Conservation (phyloP, 768 basidiomycete genomes). For the Scleroderma citrinum region DNA sequence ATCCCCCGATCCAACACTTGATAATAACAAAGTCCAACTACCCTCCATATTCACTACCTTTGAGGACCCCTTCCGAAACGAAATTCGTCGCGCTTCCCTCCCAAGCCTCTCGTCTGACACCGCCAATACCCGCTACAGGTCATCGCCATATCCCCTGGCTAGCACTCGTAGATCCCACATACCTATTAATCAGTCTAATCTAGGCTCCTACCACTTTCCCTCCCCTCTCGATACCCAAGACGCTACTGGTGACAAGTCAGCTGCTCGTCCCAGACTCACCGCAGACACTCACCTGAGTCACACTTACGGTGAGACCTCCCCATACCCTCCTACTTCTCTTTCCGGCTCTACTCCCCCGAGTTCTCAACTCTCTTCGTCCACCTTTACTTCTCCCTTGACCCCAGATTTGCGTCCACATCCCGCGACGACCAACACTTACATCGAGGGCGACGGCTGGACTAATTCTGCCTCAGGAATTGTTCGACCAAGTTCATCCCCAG, state of each 20-base stretch:
- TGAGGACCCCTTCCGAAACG: conserved; percentile 51
- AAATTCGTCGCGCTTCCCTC: conserved; percentile 57
- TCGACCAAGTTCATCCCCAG: conserved; percentile 64
- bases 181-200: conserved; percentile 32
- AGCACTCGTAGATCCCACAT: conserved; percentile 43
- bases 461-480: conserved; percentile 50
- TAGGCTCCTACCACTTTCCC: conserved; percentile 56
- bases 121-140: conserved; percentile 40
- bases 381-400: conserved; percentile 41
- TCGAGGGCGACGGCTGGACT: conserved; percentile 53
- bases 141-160: conserved; percentile 52
- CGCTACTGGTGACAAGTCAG: conserved; percentile 31
- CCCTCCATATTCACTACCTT: conserved; percentile 71
- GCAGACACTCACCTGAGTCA: conserved; percentile 42
- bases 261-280: conserved; percentile 42
- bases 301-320: conserved; percentile 39
- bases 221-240: conserved; percentile 35
- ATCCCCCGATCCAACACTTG: conserved; percentile 33
- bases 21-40: conserved; percentile 56
- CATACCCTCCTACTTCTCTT: conserved; percentile 44
- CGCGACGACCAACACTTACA: conserved; percentile 37
- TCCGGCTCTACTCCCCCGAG: conserved; percentile 49
- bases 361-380: conserved; percentile 42
- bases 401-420: conserved; percentile 43
- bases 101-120: conserved; percentile 53